phyloP scores from a whole-genome alignment of 2,329 filamentous ascomycete species.

The Xenoacremonium recifei region DNA sequence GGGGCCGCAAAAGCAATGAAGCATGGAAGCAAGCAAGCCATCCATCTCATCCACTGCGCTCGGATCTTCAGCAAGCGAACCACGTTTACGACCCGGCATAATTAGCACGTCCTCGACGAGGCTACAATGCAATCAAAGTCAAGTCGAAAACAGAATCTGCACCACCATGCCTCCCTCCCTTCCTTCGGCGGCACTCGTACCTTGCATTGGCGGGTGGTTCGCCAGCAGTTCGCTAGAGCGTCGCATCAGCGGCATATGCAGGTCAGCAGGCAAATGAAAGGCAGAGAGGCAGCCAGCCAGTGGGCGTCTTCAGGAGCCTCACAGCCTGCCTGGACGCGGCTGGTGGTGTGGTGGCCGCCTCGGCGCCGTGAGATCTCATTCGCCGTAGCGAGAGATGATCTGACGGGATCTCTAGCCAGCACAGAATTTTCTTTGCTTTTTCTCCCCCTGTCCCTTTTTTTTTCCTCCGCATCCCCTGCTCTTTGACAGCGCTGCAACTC shows the following conservation, averaged over 20 bases:
- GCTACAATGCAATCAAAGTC: not conserved
- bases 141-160: too few species aligned
- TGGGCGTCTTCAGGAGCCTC: conserved; percentile 1
- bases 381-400: conserved; percentile 17
- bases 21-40: too few species aligned
- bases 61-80: too few species aligned
- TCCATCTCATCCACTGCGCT: too few species aligned
- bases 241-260: conserved; percentile 12
- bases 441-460: conserved; percentile 9
- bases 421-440: conserved; percentile 12
- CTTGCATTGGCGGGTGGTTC: conserved; percentile 10
- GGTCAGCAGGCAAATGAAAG: conserved; percentile 8
- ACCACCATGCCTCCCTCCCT: not conserved
- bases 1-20: conserved; percentile 13
- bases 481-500: conserved; percentile 4
- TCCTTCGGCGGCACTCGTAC: too few species aligned
- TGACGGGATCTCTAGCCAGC: conserved; percentile 18
- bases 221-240: conserved; percentile 4
- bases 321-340: conserved; percentile 6
- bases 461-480: conserved; percentile 15
- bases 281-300: conserved; percentile 10
- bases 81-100: too few species aligned
- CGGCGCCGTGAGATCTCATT: conserved; percentile 15
- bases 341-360: conserved; percentile 7
- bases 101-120: too few species aligned